These are phyloP conservation scores for Fusarium irregulare DNA, from an alignment of 2,329 filamentous ascomycete genomes.

Conservation along the genomic window DNA sequence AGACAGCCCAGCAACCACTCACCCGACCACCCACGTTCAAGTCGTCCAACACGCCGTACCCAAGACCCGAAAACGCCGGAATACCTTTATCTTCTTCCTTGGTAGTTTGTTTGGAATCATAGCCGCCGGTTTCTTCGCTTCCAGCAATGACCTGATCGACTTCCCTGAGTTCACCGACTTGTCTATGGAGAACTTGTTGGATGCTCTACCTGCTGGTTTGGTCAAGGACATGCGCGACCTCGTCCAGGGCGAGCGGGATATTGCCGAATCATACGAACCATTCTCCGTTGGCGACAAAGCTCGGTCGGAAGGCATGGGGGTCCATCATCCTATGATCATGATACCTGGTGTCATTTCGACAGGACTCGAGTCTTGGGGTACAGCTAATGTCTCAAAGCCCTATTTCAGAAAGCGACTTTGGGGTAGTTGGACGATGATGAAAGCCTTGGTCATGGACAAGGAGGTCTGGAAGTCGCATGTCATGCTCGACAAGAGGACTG, in stretches of 20 bases:
- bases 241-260: slow-evolving; percentile 85
- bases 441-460: slow-evolving; percentile 91
- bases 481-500: slow-evolving; percentile 93
- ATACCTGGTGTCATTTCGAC: slow-evolving; percentile 98
- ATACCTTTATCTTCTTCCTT: slow-evolving; percentile 84
- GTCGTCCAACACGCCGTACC: slow-evolving; percentile 56
- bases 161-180: slow-evolving; percentile 76
- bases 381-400: slow-evolving; percentile 81
- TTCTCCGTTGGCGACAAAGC: slow-evolving; percentile 91
- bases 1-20: slow-evolving; percentile 40
- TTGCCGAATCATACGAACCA: slow-evolving; percentile 87
- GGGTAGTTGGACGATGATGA: slow-evolving; percentile 99
- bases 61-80: slow-evolving; percentile 76
- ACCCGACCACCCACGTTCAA: slow-evolving; percentile 53
- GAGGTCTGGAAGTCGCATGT: slow-evolving; percentile 95
- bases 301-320: slow-evolving; percentile 80
- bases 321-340: slow-evolving; percentile 93
- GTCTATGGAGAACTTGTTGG: slow-evolving; percentile 86
- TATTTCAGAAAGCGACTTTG: slow-evolving; percentile 96
- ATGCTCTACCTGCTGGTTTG: slow-evolving; percentile 87
- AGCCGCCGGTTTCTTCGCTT: slow-evolving; percentile 90
- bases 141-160: slow-evolving; percentile 88
- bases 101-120: slow-evolving; percentile 91
- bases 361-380: slow-evolving; percentile 96
- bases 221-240: slow-evolving; percentile 88